Evolutionary conservation across 805 yeast genomes (phyloP), one percentile per base, ranked within the genome.

Genomic region (Ogataea sp.): DNA sequence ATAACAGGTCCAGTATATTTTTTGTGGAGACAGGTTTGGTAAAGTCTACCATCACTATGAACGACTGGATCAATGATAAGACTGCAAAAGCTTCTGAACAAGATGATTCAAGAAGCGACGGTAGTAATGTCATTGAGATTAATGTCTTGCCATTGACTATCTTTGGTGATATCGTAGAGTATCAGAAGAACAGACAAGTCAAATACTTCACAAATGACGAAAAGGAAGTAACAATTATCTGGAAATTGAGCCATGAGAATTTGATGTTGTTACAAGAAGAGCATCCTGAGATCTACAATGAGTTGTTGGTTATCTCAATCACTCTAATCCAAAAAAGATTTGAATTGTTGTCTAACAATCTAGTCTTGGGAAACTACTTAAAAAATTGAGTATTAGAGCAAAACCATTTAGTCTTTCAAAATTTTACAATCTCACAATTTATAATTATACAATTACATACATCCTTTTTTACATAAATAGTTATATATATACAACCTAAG

Each of bases 331-430:
- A 80, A 41, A 87, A 77, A 50, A 65, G 96, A 46, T 81, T 82
- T 49, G 85, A 79, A 43, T 75, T 84, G 21, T 65, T 87, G 47
- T 73, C 90, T 3, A 86, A 93, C 3, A 85, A 83, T 54, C 18
- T 30, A 30, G 33, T 30, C 8, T n/a, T 30, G 7, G 33, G 33
- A 6, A 18, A 30, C 16, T 30, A 30, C n/a, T 13, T 30, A 6
- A 30, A 30, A 30, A 20, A 30, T 6, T 30, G 14, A 30, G n/a
- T n/a, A n/a, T n/a, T n/a, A n/a, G n/a, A n/a, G n/a, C n/a, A n/a
- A n/a, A n/a, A n/a, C n/a, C n/a, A n/a, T n/a, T n/a, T n/a, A n/a
- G n/a, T n/a, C n/a, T n/a, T n/a, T n/a, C n/a, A n/a, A n/a, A n/a
- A n/a, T n/a, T n/a, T n/a, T n/a, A n/a, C n/a, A n/a, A n/a, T n/a